Conservation (phyloP, 169 alveolate species). For the Plasmodium coatneyi region DNA sequence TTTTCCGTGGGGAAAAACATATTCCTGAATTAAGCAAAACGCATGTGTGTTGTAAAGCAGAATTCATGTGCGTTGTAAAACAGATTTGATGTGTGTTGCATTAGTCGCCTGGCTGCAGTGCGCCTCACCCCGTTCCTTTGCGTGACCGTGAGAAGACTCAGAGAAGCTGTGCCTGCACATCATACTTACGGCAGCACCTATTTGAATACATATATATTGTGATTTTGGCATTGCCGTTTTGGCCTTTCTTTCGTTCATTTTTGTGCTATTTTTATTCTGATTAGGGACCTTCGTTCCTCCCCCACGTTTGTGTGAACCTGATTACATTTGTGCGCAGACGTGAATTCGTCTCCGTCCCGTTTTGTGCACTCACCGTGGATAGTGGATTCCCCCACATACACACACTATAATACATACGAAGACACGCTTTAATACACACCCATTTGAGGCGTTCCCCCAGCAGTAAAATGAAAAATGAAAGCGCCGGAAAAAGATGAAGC, state of each 20-base stretch:
- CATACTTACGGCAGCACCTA: neutral
- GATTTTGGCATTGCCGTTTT: neutral
- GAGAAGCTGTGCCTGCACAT: no score
- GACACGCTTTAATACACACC: no score
- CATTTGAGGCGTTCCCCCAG: neutral
- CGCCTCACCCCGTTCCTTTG: neutral
- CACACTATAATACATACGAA: no score
- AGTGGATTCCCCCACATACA: no score
- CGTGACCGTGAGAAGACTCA: no score
- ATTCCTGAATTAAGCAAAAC: neutral
- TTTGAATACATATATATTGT: neutral
- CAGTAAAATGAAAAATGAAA: slow-evolving; percentile 54
- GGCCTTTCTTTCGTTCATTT: neutral
- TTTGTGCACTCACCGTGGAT: no score
- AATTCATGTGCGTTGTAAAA: no score
- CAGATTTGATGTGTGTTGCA: no score
- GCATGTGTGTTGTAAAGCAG: neutral
- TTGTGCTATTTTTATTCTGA: no score
- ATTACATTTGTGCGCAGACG: neutral
- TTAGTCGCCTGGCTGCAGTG: neutral
- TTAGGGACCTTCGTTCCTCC: neutral
- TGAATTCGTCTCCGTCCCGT: no score
- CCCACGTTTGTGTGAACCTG: neutral
- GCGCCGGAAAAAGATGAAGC: slow-evolving; percentile 21
- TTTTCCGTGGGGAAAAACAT: neutral